phyloP scores from a whole-genome alignment of 2,329 filamentous ascomycete genomes.

The Colletotrichum falcatum region DNA sequence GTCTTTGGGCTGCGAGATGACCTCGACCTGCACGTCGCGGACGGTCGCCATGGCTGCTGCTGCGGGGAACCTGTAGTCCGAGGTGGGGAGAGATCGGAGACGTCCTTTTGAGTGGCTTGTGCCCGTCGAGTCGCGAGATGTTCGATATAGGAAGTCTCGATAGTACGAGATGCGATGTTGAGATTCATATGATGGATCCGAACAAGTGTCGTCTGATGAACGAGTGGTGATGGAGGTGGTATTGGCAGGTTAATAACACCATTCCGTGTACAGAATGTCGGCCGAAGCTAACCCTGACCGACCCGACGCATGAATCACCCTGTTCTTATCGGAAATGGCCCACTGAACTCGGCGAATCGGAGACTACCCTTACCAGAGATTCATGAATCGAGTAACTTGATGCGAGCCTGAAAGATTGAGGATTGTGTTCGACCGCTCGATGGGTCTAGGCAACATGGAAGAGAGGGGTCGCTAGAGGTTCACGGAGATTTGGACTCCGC shows the following conservation, averaged over 20 bases:
- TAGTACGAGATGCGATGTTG: background rate
- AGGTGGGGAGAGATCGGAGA: background rate
- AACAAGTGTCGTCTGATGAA: background rate
- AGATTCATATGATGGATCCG: background rate
- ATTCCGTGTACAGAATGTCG: background rate
- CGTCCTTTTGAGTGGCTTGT: background rate
- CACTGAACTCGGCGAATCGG: conserved; percentile 29
- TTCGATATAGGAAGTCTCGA: background rate
- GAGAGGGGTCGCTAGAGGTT: too few relatives aligned
- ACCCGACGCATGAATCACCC: conserved; percentile 1
- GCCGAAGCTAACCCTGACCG: background rate
- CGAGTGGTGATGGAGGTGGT: background rate
- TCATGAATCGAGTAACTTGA: background rate
- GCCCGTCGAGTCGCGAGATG: background rate
- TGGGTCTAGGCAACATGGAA: background rate
- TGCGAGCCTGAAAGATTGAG: background rate
- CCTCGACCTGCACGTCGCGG: conserved; percentile 44
- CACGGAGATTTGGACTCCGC: too few relatives aligned
- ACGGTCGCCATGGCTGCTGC: conserved; percentile 9
- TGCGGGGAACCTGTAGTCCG: conserved; percentile 11
- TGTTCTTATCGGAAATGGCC: conserved; percentile 1
- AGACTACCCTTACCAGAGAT: background rate
- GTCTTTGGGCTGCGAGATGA: conserved; percentile 47
- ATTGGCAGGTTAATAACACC: conserved; percentile 4
- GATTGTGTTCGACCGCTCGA: background rate